A percentile compares a stretch with the other conserved stretches of the same genome.
Conservation (phyloP, 73 alveolate species). For the Diophrys appendiculata region DNA sequence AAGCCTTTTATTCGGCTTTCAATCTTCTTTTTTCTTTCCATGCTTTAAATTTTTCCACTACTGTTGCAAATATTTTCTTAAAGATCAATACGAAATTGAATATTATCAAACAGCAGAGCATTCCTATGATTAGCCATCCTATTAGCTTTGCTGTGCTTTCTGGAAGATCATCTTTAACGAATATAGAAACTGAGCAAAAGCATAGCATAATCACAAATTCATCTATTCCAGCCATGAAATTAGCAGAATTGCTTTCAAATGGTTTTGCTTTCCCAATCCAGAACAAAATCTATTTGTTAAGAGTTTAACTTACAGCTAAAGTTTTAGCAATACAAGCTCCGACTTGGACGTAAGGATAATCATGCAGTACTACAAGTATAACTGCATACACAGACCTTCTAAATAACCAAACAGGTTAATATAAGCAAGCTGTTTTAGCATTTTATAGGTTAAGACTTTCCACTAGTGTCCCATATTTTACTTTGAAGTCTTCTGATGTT, state of each 20-base stretch:
- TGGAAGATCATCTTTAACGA: not conserved
- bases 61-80: not conserved
- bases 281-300: not conserved
- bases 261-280: not conserved
- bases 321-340: not conserved
- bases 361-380: not conserved
- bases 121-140: not conserved
- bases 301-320: too few relatives aligned
- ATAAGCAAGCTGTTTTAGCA: not conserved
- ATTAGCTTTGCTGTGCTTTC: not conserved
- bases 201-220: not conserved
- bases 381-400: not conserved
- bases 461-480: not conserved
- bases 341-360: not conserved
- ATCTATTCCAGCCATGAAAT: not conserved
- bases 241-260: not conserved
- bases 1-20: not conserved
- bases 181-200: not conserved
- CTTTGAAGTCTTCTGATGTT: not conserved
- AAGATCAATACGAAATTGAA: not conserved
- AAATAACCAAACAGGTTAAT: not conserved
- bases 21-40: not conserved
- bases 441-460: not conserved
- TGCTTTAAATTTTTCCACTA: not conserved
- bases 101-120: not conserved